Conservation (phyloP, 441 rosid genomes). For the Brassica hybrid region DNA sequence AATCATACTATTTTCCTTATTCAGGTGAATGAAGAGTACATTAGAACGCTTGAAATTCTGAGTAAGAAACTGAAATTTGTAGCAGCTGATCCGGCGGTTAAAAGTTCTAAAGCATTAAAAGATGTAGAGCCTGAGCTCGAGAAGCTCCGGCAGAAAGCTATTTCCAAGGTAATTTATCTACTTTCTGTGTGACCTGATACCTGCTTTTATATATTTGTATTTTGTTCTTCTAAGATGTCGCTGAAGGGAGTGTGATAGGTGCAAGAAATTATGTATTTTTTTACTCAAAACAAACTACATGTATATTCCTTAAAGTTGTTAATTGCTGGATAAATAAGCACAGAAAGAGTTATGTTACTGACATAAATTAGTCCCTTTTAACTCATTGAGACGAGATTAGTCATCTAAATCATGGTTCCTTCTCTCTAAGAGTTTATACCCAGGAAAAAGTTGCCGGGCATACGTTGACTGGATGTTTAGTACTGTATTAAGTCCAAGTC, state of each 20-base stretch:
- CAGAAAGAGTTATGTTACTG: conserved; percentile 15
- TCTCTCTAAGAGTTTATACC: conserved; percentile 12
- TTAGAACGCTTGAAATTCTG: conserved; percentile 88
- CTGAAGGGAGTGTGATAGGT: conserved; percentile 18
- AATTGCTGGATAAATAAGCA: conserved; percentile 11
- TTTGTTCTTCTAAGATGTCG: conserved; percentile 18
- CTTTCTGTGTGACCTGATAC: conserved; percentile 26
- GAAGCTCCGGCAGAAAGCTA: conserved; percentile 95
- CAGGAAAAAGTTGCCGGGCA: not conserved
- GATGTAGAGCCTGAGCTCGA: conserved; percentile 99
- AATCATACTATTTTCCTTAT: conserved; percentile 40
- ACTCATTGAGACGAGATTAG: no score
- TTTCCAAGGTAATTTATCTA: conserved; percentile 77
- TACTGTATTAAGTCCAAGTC: not conserved
- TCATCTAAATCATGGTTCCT: no score
- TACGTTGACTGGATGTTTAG: not conserved
- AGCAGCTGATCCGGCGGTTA: conserved; percentile 81
- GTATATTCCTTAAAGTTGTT: not conserved
- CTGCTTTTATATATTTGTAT: conserved; percentile 7
- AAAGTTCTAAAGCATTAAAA: conserved; percentile 87
- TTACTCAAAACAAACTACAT: conserved; percentile 11
- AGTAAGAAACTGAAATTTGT: conserved; percentile 94
- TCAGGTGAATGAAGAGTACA: conserved; percentile 95
- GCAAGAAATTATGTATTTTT: conserved; percentile 9
- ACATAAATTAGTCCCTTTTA: not conserved